Base-by-base conservation (phyloP, 139 green algal genomes). In the Astrephomene gubernaculifera region DNA sequence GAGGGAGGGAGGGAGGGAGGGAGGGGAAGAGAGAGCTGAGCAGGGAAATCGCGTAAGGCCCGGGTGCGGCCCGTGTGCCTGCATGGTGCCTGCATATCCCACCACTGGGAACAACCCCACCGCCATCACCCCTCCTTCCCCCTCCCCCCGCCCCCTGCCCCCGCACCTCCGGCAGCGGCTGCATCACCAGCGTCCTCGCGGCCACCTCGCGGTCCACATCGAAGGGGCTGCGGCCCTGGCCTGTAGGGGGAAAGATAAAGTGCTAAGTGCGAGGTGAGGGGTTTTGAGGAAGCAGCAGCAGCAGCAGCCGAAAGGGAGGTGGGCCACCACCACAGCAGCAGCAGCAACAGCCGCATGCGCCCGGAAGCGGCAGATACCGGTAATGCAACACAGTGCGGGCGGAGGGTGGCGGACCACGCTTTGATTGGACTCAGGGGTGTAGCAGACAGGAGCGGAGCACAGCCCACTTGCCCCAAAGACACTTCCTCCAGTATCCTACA, bases 121-220 rank as follows among this genome's bases (percentile, higher is more conserved):
- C 63, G 29, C 8, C 63, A 21, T 10, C 63, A 39, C 29, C 29
- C 7, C 8, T 7, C 63, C 67, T 10, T 36, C 39, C 22, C 36
- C 14, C 12, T 36, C 67, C 67, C 21, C 5, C 67, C 9, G 4
- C 14, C 8, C 36, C 67, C 35, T 53, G 10, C 36, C 35, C 8
- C 35, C 69, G 7, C 41, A 76, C 69, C 69, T 83, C 95, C 0
- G 94, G 93, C 82, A 98, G 94, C 7, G 86, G 45, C 7, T 89
- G 86, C 54, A 94, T 84, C 54, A 93, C 87, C 87, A 90, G 88
- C 22, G 91, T 95, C 19, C 89, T 92, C 57, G 91, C 36, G 0
- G 93, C 94, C 36, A 98, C 83, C 43, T 88, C 64, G 52, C 87
- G 82, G 54, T 98, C 95, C 0, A 90, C 82, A 41, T 97, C 95